Conservation (phyloP, 1,284 basidiomycete genomes). For the Puccinia triticina region DNA sequence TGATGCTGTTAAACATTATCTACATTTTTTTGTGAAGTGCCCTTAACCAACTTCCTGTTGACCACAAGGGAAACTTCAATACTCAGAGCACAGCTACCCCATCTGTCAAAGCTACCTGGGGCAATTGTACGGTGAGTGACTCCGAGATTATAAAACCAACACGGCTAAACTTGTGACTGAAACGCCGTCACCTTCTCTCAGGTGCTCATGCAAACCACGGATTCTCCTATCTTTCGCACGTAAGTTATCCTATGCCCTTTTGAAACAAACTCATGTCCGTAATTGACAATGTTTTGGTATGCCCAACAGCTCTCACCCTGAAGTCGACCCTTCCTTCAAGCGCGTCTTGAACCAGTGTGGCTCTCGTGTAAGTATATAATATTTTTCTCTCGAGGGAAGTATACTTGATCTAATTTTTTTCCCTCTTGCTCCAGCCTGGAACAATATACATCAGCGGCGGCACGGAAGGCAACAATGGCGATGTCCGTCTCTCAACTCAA, state of each 20-base stretch:
- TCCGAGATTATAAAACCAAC: not conserved
- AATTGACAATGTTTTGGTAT: not conserved
- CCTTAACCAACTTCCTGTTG: not conserved
- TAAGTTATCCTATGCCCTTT: not conserved
- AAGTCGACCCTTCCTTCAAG: slow-evolving; percentile 1
- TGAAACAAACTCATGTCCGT: not conserved
- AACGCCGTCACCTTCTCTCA: not conserved
- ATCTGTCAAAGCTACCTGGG: not conserved
- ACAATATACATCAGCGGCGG: not conserved
- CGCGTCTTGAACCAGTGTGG: not conserved
- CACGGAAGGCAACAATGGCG: slow-evolving; percentile 8
- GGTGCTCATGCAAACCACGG: slow-evolving; percentile 18
- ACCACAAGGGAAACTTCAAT: not conserved
- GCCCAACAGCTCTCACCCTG: not conserved
- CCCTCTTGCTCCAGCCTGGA: not conserved
- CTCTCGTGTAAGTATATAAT: not conserved
- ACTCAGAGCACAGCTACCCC: not conserved
- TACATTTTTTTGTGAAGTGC: not conserved
- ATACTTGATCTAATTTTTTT: not conserved
- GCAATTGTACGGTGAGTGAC: slow-evolving; percentile 6
- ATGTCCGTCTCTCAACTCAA: slow-evolving; percentile 10
- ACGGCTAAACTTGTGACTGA: not conserved
- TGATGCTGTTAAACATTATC: not conserved
- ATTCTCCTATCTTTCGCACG: slow-evolving; percentile 4
- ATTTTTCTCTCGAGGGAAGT: not conserved